A percentile compares a stretch with the other conserved stretches of the same genome.
Conservation (phyloP, 2,329 filamentous ascomycete genomes). For the Beauveria scarabaeidicola region DNA sequence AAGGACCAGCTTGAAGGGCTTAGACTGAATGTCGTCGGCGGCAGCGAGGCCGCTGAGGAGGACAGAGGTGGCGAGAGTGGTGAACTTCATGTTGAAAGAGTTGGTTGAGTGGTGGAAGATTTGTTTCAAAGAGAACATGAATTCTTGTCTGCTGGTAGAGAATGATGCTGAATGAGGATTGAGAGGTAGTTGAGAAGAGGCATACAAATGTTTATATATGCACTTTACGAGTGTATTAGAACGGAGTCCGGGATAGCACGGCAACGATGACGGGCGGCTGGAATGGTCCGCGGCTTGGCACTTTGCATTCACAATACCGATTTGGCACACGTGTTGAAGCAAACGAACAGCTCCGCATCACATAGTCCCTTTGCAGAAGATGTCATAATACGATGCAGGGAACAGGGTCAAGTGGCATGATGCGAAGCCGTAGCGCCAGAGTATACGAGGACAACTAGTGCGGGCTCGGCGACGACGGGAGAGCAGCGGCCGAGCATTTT, state of each 20-base stretch:
- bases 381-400: not conserved
- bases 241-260: not conserved
- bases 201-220: not conserved
- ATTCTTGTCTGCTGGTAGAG: not conserved
- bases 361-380: not conserved
- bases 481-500: not conserved
- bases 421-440: not conserved
- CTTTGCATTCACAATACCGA: not conserved
- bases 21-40: conserved; percentile 9
- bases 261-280: not conserved
- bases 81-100: conserved; percentile 9
- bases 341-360: not conserved
- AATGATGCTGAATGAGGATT: not conserved
- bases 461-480: not conserved
- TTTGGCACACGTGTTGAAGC: not conserved
- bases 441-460: not conserved
- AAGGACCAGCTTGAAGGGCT: conserved; percentile 11
- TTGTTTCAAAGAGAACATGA: not conserved
- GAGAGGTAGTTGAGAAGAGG: not conserved
- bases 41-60: conserved; percentile 8
- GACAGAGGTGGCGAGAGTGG: conserved; percentile 2
- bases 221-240: not conserved
- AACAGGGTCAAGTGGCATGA: not conserved
- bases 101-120: not conserved
- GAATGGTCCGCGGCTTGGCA: not conserved